Percentiles rank a stretch among this genome's conserved stretches.
phyloP scores from a whole-genome alignment of 192 early-diverging fungal species.

The Irineochytrium annulatum region DNA sequence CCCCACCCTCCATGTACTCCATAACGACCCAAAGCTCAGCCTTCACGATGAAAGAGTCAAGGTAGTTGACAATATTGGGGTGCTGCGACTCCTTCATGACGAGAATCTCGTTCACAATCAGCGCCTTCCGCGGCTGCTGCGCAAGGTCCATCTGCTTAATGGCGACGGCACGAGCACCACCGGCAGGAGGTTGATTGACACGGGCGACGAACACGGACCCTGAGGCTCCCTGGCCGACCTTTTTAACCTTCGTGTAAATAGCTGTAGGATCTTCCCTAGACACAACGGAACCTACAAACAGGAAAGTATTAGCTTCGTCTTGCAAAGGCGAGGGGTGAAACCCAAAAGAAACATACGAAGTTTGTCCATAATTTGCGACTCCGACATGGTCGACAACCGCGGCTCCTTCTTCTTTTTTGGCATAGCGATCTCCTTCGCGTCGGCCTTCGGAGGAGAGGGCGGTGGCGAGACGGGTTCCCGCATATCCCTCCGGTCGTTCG shows the following conservation, averaged over 20 bases:
- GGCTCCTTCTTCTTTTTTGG: constrained; percentile 48
- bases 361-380: constrained; percentile 90
- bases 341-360: constrained; percentile 48
- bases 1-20: constrained; percentile 99
- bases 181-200: constrained; percentile 42
- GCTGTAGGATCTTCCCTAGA: constrained; percentile 86
- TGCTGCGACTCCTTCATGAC: constrained; percentile 82
- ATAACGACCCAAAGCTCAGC: constrained; percentile 97
- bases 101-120: constrained; percentile 72
- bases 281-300: constrained; percentile 59
- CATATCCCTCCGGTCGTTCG: too few species aligned
- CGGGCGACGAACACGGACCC: constrained; percentile 95
- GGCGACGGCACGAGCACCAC: too few species aligned
- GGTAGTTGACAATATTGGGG: constrained; percentile 94
- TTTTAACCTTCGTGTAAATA: constrained; percentile 88
- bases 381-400: constrained; percentile 82
- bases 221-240: constrained; percentile 97
- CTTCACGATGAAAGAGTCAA: constrained; percentile 85
- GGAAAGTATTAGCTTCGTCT: not conserved
- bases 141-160: constrained; percentile 62
- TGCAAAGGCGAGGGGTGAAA: not conserved
- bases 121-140: constrained; percentile 54
- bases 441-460: too few species aligned
- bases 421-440: too few species aligned
- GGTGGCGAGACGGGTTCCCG: too few species aligned